Conservation (phyloP, 768 basidiomycete genomes). For the Tulasnella sp. region DNA sequence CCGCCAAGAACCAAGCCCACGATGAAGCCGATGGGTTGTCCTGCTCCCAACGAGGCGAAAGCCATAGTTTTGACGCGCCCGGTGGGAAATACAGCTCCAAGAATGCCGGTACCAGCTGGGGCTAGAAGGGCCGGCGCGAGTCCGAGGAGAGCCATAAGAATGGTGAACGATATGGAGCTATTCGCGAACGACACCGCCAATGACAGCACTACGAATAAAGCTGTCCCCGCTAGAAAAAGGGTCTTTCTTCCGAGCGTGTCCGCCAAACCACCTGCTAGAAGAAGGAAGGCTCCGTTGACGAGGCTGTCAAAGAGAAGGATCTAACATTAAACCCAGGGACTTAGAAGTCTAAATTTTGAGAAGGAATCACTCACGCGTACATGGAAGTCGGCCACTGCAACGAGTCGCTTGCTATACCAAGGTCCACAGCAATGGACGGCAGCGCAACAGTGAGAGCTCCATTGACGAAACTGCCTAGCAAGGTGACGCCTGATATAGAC, state of each 20-base stretch:
- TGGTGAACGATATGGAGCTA: slow-evolving; percentile 7
- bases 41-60: slow-evolving; percentile 6
- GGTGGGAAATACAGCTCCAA: slow-evolving; percentile 7
- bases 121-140: slow-evolving; percentile 9
- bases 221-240: slow-evolving; percentile 11
- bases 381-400: slow-evolving; percentile 13
- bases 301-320: neutral
- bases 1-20: slow-evolving; percentile 9
- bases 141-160: slow-evolving; percentile 9
- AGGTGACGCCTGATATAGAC: slow-evolving; percentile 9
- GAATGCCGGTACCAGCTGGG: slow-evolving; percentile 8
- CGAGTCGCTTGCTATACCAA: slow-evolving; percentile 2
- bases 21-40: slow-evolving; percentile 12
- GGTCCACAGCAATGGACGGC: slow-evolving; percentile 3
- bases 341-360: too few relatives aligned
- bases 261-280: slow-evolving; percentile 10
- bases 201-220: neutral
- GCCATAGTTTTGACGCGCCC: slow-evolving; percentile 1
- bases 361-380: slow-evolving; percentile 12
- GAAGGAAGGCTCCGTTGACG: slow-evolving; percentile 12
- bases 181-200: slow-evolving; percentile 9
- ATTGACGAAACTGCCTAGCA: neutral
- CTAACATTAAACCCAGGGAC: too few relatives aligned
- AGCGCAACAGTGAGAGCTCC: slow-evolving; percentile 13
- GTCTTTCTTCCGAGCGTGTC: slow-evolving; percentile 12